Evolutionary conservation across 805 yeast species (phyloP), one percentile per base, ranked within the genome.

Genomic region (Candida manassasensis): DNA sequence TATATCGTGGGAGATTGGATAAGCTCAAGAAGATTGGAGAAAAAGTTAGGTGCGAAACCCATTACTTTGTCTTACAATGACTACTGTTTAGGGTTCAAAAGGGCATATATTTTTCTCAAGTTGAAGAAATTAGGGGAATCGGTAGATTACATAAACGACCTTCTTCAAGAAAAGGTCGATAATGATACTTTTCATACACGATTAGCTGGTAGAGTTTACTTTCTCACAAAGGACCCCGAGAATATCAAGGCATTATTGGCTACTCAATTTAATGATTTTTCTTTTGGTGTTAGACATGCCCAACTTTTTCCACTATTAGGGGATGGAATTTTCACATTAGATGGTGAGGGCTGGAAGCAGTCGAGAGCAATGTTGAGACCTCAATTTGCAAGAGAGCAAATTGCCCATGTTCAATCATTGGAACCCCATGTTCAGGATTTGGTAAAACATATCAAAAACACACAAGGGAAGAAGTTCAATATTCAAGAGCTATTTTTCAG

Each of bases 301-400:
- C 57, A 50, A 19, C 55, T 61, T 40, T 39, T 44, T 24, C 64
- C 65, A 17, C 44, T 61, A n/a, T 44, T 63, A 28, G 69, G 67
- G 0, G 62, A 59, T 38, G 67, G 67, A 10, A 58, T 63, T 17
- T 63, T 63, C 47, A 61, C 67, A 19, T 55, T 59, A 21, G 67
- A 61, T 36, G 58, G 61, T n/a, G 53, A 41, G 9, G 60, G 61
- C n/a, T 61, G 69, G 69, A 61, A 55, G 40, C 56, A 54, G 29
- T 54, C 63, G 4, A 44, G 66, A 34, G 57, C 61, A 14, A 52
- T 59, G 43, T 53, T 63, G 44, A 50, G 69, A 42, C 69, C 69
- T 5, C 66, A 60, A 33, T 63, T 61, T 41, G 52, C 66, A n/a
- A 49, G 64, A 34, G 67, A 61, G 31, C 63, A 60, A 37, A 53